These are phyloP conservation scores for Wickerhamiella dianesei DNA, from an alignment of 805 yeast species.

Conservation along the genomic window DNA sequence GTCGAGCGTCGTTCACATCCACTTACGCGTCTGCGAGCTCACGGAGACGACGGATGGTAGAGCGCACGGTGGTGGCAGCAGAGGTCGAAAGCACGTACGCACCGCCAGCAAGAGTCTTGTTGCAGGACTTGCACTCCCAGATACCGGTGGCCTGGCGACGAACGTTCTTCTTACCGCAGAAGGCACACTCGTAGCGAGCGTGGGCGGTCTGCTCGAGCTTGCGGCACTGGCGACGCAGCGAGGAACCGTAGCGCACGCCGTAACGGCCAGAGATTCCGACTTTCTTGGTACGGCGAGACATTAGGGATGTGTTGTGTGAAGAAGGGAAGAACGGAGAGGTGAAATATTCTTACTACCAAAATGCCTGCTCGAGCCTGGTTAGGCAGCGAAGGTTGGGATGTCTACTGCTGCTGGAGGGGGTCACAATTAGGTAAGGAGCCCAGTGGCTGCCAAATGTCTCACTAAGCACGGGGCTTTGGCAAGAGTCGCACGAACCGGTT, in stretches of 20 bases:
- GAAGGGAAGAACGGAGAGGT: neutral
- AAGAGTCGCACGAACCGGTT: too few species aligned
- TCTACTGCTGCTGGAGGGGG: neutral
- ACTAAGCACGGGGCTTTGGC: too few species aligned
- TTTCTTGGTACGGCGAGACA: constrained; percentile 99
- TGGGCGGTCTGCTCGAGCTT: constrained; percentile 98
- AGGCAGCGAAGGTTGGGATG: neutral
- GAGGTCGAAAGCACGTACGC: constrained; percentile 97
- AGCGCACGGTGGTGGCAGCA: constrained; percentile 99
- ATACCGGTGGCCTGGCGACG: constrained; percentile 97
- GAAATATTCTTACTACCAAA: neutral
- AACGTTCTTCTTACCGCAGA: constrained; percentile 99
- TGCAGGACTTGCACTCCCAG: constrained; percentile 95
- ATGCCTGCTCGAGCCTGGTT: neutral
- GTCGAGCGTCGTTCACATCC: neutral
- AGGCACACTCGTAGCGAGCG: constrained; percentile 96
- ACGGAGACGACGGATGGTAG: constrained; percentile 99
- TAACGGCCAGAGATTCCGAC: constrained; percentile 99
- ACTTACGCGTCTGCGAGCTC: constrained; percentile 97
- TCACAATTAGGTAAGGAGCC: neutral
- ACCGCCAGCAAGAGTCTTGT: constrained; percentile 98
- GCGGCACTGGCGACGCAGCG: constrained; percentile 99
- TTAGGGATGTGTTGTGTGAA: constrained; percentile 9
- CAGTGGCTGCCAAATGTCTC: too few species aligned
- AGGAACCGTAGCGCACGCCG: constrained; percentile 99